These are phyloP conservation scores for Eucalyptus decipiens DNA, from an alignment of 345 rosid species.

Conservation along the genomic window DNA sequence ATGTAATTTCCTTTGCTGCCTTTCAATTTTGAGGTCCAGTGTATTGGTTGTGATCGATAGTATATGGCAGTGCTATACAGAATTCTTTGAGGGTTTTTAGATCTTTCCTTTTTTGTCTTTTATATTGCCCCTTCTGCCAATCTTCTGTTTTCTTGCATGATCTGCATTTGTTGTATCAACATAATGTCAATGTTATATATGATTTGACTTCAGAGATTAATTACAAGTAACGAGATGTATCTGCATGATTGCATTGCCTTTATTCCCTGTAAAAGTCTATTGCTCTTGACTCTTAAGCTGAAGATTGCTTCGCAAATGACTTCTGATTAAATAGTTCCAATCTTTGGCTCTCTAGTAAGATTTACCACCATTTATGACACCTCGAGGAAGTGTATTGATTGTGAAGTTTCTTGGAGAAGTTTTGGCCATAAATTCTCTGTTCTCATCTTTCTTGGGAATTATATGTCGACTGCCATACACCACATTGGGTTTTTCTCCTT, in stretches of 20 bases:
- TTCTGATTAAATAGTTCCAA: not conserved
- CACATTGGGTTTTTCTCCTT: not conserved
- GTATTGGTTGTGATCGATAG: not conserved
- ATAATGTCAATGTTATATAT: not conserved
- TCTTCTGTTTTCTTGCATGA: not conserved
- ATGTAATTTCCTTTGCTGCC: not conserved
- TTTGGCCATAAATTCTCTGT: not conserved
- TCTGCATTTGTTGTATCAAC: not conserved
- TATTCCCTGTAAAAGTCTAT: not conserved
- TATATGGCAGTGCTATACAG: not conserved
- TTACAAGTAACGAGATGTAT: not conserved
- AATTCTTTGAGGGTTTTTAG: not conserved
- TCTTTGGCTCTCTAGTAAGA: not conserved
- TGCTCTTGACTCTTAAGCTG: not conserved
- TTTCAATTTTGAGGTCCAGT: not conserved
- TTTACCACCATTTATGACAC: not conserved
- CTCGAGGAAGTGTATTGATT: not conserved
- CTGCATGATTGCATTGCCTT: not conserved
- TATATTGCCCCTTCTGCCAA: not conserved
- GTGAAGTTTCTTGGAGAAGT: not conserved
- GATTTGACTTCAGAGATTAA: not conserved
- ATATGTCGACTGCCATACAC: not conserved
- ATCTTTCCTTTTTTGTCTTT: not conserved
- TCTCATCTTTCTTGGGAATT: not conserved
- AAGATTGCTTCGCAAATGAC: not conserved